Evolutionary conservation across 2,329 filamentous ascomycete species (phyloP), one percentile per base, ranked within the genome.

Genomic region (Fusarium sulawesiense): DNA sequence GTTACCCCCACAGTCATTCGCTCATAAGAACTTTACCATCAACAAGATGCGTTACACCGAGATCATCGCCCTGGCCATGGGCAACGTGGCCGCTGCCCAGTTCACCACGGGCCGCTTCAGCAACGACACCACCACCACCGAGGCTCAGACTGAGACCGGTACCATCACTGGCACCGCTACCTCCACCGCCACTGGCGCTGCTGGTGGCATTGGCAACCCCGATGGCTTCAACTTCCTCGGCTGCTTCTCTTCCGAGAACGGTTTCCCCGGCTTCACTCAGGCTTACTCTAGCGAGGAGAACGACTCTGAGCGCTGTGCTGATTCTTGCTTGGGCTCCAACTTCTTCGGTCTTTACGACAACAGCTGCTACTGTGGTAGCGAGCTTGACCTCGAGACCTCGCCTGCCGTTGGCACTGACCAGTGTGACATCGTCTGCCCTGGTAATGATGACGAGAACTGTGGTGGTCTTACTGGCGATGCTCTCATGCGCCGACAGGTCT

Each of bases 41-140:
- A 64, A 25, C 70, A 76, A 64, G 29, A 80, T 80, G 78, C 78
- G 75, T 70, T 78, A 70, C 68, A 69, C 76, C 49, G 49, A 71
- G 56, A 46, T 79, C 42, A 56, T 77, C 51, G 75, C 76, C 68
- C 63, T 79, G 11, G 78, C 76, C 72, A 74, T 75, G 63, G 73
- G 73, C 73, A 75, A 77, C 42, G 45, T 77, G 64, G 77, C 68
- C 58, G 53, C 74, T 49, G 78, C 78, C 54, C 66, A 68, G 53
- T 60, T 71, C 60, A 49, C 27, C 40, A 65, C 62, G 4, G 50
- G 37, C 12, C 47, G 51, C 25, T 65, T 73, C 47, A 32, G 45
- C 53, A 71, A 71, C 50, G 49, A 25, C 18, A 62, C 30, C 41
- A 57, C 55, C 12, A 47, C 46, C 41, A 55, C 54, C 20, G 37